Conservation (phyloP, 352 stramenopile species). For the Phytophthora pseudosyringae region DNA sequence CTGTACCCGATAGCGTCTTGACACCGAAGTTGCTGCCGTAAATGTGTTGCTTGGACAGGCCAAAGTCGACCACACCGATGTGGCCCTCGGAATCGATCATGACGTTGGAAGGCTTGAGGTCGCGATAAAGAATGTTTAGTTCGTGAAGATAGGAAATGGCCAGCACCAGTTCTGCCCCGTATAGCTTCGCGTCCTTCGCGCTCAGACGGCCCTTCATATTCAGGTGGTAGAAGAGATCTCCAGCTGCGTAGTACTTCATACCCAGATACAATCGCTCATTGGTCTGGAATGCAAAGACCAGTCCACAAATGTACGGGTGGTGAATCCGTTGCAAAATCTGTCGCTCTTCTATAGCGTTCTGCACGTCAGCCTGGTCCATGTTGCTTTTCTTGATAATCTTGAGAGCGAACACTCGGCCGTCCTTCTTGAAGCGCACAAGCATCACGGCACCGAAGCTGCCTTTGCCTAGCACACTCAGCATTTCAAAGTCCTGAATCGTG, state of each 20-base stretch:
- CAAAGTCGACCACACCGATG: conserved; percentile 91
- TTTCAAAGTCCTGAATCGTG: conserved; percentile 92
- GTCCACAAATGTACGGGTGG: conserved; percentile 88
- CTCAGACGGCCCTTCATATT: conserved; percentile 81
- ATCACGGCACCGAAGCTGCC: conserved; percentile 90
- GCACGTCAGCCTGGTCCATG: conserved; percentile 86
- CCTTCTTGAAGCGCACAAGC: conserved; percentile 91
- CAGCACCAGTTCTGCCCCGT: conserved; percentile 85
- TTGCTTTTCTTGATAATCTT: conserved; percentile 93
- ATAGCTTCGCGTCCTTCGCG: conserved; percentile 72
- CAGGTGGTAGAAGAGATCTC: conserved; percentile 90
- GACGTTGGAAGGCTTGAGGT: conserved; percentile 90
- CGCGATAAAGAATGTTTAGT: conserved; percentile 90
- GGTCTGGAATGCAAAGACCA: conserved; percentile 91
- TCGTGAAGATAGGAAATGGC: conserved; percentile 91
- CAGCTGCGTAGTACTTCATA: conserved; percentile 91
- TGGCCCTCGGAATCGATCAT: conserved; percentile 91
- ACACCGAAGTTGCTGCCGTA: conserved; percentile 86
- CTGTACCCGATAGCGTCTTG: conserved; percentile 87
- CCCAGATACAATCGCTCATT: conserved; percentile 90
- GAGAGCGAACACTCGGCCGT: conserved; percentile 86
- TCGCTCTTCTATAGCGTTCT: conserved; percentile 89
- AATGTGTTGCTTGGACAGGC: conserved; percentile 89
- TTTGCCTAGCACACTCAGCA: conserved; percentile 88
- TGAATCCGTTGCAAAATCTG: conserved; percentile 91